Conservation (phyloP, 306 rosid genomes). For the Castanea crenata region DNA sequence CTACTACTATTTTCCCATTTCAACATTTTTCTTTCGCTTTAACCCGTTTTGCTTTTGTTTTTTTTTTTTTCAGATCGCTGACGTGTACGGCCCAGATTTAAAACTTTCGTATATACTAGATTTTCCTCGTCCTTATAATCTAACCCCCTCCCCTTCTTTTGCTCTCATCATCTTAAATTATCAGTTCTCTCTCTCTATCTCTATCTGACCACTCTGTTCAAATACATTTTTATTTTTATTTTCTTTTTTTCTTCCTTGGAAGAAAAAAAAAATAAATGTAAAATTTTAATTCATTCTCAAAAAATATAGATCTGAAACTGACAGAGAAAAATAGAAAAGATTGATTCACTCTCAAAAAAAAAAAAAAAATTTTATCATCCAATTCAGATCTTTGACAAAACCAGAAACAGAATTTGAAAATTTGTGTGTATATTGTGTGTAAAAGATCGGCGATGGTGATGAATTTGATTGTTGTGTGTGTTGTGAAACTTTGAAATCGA, state of each 20-base stretch:
- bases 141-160: neutral
- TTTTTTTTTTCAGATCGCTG: conserved; percentile 38
- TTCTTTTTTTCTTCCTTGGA: neutral
- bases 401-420: conserved; percentile 19
- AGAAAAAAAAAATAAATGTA: neutral
- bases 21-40: too few species aligned
- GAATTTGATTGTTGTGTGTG: neutral
- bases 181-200: neutral
- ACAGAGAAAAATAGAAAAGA: neutral
- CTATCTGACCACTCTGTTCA: too few species aligned
- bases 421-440: neutral
- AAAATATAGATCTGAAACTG: conserved; percentile 21
- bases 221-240: neutral
- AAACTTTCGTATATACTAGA: conserved; percentile 25
- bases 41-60: neutral
- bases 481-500: conserved; percentile 1
- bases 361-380: neutral
- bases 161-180: neutral
- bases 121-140: conserved; percentile 25
- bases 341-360: too few species aligned
- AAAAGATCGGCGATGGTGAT: neutral
- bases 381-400: conserved; percentile 18
- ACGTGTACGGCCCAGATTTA: conserved; percentile 79
- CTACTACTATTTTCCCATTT: too few species aligned
- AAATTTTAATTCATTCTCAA: neutral